Base-by-base conservation (phyloP, 306 rosid species). In the Cucumis melo region DNA sequence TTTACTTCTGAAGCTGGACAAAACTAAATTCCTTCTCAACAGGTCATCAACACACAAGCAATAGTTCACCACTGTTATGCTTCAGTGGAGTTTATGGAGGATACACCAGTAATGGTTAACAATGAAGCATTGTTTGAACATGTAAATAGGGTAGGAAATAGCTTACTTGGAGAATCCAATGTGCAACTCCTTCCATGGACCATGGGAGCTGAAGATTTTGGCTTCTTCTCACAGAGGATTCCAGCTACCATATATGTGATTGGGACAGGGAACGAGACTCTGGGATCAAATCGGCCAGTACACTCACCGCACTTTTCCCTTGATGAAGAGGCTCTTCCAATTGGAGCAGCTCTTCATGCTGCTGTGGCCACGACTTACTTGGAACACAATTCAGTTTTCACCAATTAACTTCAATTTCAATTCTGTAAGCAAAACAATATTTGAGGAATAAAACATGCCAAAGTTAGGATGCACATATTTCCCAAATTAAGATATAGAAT, bases 191-290 rank as follows among this genome's bases (percentile, higher is more conserved):
- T 82, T 41, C 83, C 88, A 1, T 9, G 73, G 81, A 79, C 54
- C 42, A 77, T 86, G 90, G 88, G 81, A 74, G 78, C 88, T 1
- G 92, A 88, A 75, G 90, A 88, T 59, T 86, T 88, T 65, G 80
- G 92, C 76, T 84, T 86, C 78, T 84, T 78, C 79, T 68, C 87
- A 8, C 79, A 88, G 53, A 84, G 75, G 75, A 77, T 77, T 38
- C 78, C 87, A 41, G 85, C 86, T 38, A 80, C 84, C 9, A 55
- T 76, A 8, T 84, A 79, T 41, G 68, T 60, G 23, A 65, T 86
- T 23, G 89, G 92, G 42, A 71, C 54, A 59, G 29, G 71, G 71
- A 86, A 88, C 50, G 82, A 81, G 42, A 78, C 80, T 6, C 74
- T 82, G 56, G 68, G 67, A 60, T 54, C 88, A 60, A 73, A 72